Evolutionary conservation across 768 basidiomycete genomes (phyloP).

Genomic region (Auricularia heimuer): DNA sequence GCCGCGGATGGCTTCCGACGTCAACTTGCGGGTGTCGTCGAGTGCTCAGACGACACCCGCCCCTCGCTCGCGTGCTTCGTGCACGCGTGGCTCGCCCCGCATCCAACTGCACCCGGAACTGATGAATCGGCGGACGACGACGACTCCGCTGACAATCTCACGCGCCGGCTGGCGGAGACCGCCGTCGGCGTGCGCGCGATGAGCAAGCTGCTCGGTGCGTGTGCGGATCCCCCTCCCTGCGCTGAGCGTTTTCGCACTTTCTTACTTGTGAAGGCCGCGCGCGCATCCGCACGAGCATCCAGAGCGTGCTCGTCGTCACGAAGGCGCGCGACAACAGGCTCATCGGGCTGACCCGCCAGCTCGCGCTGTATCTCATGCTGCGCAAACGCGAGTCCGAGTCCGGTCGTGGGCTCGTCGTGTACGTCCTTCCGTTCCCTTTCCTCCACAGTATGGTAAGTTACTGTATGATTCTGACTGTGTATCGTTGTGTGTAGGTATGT

Average conservation of each 20-base stretch:
- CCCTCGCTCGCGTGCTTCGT: slow-evolving; percentile 65
- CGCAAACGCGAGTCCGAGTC: slow-evolving; percentile 50
- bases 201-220: slow-evolving; percentile 91
- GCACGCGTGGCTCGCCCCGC: slow-evolving; percentile 72
- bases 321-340: slow-evolving; percentile 96
- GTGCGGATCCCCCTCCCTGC: slow-evolving; percentile 4
- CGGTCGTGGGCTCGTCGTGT: slow-evolving; percentile 80
- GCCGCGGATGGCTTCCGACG: neutral
- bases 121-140: slow-evolving; percentile 35
- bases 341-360: slow-evolving; percentile 87
- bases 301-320: slow-evolving; percentile 89
- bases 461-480: slow-evolving; percentile 12
- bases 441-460: neutral
- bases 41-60: neutral
- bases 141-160: slow-evolving; percentile 66
- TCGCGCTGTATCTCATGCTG: slow-evolving; percentile 92
- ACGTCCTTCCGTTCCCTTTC: slow-evolving; percentile 19
- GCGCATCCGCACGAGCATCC: slow-evolving; percentile 81
- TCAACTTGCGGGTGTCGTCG: no score
- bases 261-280: slow-evolving; percentile 61
- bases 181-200: slow-evolving; percentile 95
- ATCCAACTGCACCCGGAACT: slow-evolving; percentile 12
- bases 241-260: neutral
- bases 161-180: slow-evolving; percentile 90
- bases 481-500: slow-evolving; percentile 57